Evolutionary conservation across 345 rosid species (phyloP).

Genomic region (Rhizophora apiculata): DNA sequence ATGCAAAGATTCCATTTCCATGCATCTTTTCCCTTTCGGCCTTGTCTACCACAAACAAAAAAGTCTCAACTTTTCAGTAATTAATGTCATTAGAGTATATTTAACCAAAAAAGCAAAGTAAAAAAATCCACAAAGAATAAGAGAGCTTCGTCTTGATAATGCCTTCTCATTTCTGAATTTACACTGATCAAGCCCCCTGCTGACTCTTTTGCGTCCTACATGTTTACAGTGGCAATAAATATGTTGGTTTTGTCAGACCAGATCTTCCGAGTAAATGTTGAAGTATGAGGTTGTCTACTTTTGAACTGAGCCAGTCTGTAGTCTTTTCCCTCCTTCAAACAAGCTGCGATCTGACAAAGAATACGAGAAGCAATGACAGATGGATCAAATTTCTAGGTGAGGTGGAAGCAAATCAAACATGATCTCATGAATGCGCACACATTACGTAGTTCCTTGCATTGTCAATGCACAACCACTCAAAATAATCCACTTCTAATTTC

Average conservation of each 20-base stretch:
- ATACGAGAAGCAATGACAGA: neutral
- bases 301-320: neutral
- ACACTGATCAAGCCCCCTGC: neutral
- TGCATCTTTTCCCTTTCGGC: neutral
- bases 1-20: neutral
- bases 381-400: neutral
- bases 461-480: neutral
- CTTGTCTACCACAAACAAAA: conserved; percentile 3
- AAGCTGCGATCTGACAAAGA: neutral
- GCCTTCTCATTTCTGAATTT: neutral
- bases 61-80: neutral
- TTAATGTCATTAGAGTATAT: neutral
- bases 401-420: neutral
- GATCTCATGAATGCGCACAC: neutral
- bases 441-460: neutral
- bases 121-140: neutral
- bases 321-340: neutral
- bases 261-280: neutral
- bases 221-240: conserved; percentile 26
- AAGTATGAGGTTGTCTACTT: neutral
- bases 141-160: neutral
- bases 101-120: neutral
- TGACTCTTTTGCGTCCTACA: neutral
- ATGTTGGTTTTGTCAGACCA: neutral
- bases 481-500: no score